Percentiles rank a stretch among this genome's conserved stretches.
phyloP scores from a whole-genome alignment of 441 rosid species.

The Melastoma candidum region DNA sequence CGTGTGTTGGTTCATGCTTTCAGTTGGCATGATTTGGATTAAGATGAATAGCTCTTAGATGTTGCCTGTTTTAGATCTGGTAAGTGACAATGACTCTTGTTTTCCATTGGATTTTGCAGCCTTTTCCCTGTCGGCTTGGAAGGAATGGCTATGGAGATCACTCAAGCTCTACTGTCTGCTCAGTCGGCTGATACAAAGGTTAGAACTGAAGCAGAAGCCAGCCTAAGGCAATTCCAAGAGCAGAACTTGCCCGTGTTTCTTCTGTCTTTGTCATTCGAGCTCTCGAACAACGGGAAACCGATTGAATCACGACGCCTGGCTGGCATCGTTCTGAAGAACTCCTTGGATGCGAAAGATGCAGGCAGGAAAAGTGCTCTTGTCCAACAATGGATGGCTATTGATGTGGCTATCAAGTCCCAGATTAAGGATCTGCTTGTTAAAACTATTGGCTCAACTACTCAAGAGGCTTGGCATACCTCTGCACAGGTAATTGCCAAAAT shows the following conservation, averaged over 20 bases:
- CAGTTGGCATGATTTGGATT: too few species aligned
- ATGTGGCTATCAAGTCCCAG: slow-evolving; percentile 54
- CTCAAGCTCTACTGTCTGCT: slow-evolving; percentile 66
- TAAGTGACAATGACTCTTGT: neutral
- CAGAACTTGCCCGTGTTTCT: slow-evolving; percentile 67
- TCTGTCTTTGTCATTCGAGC: slow-evolving; percentile 64
- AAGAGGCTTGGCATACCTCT: slow-evolving; percentile 78
- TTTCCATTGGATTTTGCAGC: neutral
- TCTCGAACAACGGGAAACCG: slow-evolving; percentile 67
- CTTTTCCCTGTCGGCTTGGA: slow-evolving; percentile 18
- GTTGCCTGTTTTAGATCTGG: neutral
- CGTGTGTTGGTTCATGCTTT: too few species aligned
- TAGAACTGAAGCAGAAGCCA: slow-evolving; percentile 67
- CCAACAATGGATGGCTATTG: slow-evolving; percentile 70
- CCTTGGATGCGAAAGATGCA: slow-evolving; percentile 79
- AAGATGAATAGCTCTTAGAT: neutral
- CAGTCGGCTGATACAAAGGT: slow-evolving; percentile 63
- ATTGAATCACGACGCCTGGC: slow-evolving; percentile 77
- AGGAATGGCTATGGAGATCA: slow-evolving; percentile 76
- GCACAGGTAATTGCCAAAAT: slow-evolving; percentile 16
- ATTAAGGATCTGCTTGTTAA: slow-evolving; percentile 58
- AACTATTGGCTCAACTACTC: slow-evolving; percentile 56
- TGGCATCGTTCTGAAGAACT: slow-evolving; percentile 83
- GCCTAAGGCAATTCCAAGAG: slow-evolving; percentile 61
- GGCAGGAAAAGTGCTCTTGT: slow-evolving; percentile 51